Percentiles rank a stretch among this genome's conserved stretches.
These are phyloP conservation scores for Raphanus sativus DNA, from an alignment of 345 rosid species.

Conservation along the genomic window DNA sequence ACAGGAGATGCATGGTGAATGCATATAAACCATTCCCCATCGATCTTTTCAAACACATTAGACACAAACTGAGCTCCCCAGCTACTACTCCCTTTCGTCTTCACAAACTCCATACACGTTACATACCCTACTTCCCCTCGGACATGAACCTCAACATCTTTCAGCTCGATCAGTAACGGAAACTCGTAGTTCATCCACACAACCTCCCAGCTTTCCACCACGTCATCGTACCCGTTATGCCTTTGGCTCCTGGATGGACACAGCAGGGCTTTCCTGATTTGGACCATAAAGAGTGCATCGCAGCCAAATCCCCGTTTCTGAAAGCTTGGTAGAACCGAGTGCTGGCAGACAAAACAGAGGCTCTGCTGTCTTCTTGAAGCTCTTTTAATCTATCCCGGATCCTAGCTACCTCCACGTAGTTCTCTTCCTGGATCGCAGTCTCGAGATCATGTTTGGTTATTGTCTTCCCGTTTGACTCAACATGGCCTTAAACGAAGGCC, in stretches of 20 bases:
- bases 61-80: conserved; percentile 96
- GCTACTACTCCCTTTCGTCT: conserved; percentile 80
- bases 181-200: conserved; percentile 90
- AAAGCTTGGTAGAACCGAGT: conserved; percentile 74
- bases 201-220: conserved; percentile 92
- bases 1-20: conserved; percentile 90
- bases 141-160: conserved; percentile 65
- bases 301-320: conserved; percentile 68
- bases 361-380: conserved; percentile 64
- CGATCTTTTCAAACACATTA: conserved; percentile 77
- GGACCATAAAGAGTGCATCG: conserved; percentile 72
- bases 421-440: conserved; percentile 75
- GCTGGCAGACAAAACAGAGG: conserved; percentile 69
- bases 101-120: conserved; percentile 76
- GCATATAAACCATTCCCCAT: conserved; percentile 75
- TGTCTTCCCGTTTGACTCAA: conserved; percentile 54
- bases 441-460: conserved; percentile 56
- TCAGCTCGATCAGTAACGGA: conserved; percentile 73
- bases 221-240: conserved; percentile 74
- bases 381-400: conserved; percentile 63
- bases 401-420: conserved; percentile 78
- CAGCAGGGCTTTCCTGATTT: conserved; percentile 66
- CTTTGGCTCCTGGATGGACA: conserved; percentile 84
- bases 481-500: conserved; percentile 42
- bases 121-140: conserved; percentile 76